Evolutionary conservation across 1,284 basidiomycete species (phyloP).

Genomic region (Trametes hirsuta): DNA sequence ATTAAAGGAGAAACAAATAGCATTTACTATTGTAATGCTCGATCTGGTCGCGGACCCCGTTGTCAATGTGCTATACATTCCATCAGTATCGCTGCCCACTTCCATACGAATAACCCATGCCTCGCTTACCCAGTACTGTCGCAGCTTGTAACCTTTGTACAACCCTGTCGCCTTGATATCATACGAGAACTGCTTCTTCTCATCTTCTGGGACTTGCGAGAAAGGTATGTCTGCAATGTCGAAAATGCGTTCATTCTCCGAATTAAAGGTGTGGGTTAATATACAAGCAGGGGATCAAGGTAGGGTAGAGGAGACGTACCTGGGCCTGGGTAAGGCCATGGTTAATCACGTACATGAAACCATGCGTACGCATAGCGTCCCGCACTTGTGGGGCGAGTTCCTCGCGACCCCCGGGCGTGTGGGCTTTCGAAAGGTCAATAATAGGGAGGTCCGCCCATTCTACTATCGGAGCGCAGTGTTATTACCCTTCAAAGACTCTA

Average conservation of each 20-base stretch:
- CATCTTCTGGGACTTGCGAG: slow-evolving; percentile 48
- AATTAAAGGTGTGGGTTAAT: neutral
- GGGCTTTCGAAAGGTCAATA: slow-evolving; percentile 61
- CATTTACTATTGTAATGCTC: slow-evolving; percentile 37
- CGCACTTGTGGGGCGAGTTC: slow-evolving; percentile 55
- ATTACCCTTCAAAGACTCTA: neutral
- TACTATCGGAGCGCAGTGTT: slow-evolving; percentile 40
- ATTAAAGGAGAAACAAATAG: neutral
- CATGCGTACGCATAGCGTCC: slow-evolving; percentile 61
- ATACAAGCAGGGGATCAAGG: neutral
- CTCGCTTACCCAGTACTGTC: slow-evolving; percentile 47
- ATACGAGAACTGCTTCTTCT: slow-evolving; percentile 52
- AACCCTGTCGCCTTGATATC: slow-evolving; percentile 50
- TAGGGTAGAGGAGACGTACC: neutral
- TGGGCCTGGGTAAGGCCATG: slow-evolving; percentile 51
- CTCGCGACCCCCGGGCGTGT: slow-evolving; percentile 49
- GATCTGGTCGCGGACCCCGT: slow-evolving; percentile 49
- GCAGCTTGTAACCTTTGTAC: slow-evolving; percentile 57
- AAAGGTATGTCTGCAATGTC: slow-evolving; percentile 65
- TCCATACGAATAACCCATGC: neutral
- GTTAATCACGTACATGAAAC: slow-evolving; percentile 67
- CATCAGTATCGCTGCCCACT: neutral
- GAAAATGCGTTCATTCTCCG: slow-evolving; percentile 50
- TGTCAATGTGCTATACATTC: slow-evolving; percentile 30
- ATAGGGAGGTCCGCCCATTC: slow-evolving; percentile 70